phyloP scores from a whole-genome alignment of 352 stramenopile species.

The Globisporangium rhizosaccharum region DNA sequence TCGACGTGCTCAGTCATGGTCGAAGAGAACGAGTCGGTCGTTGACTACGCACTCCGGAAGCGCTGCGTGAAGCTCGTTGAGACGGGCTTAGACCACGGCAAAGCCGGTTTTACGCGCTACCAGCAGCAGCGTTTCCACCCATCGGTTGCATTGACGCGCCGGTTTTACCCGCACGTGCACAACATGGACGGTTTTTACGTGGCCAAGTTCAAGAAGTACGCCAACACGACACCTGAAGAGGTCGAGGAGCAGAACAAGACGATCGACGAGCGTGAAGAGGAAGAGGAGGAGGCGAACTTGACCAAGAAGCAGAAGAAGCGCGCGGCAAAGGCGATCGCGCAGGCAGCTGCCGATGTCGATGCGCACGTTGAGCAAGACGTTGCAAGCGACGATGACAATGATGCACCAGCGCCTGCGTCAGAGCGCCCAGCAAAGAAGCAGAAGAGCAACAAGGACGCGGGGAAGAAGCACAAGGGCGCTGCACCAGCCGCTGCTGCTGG shows the following conservation, averaged over 20 bases:
- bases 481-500: background rate
- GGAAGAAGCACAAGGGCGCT: slow-evolving; percentile 13
- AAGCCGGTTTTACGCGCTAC: slow-evolving; percentile 90
- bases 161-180: slow-evolving; percentile 99
- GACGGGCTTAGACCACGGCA: slow-evolving; percentile 96
- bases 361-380: slow-evolving; percentile 56
- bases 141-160: slow-evolving; percentile 90
- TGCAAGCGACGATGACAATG: slow-evolving; percentile 41
- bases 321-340: slow-evolving; percentile 62
- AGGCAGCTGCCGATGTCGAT: slow-evolving; percentile 68
- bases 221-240: slow-evolving; percentile 86
- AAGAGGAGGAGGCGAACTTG: slow-evolving; percentile 58
- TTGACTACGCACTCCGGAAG: slow-evolving; percentile 98
- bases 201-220: slow-evolving; percentile 99
- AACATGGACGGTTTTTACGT: slow-evolving; percentile 99
- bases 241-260: slow-evolving; percentile 79
- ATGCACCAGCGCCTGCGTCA: slow-evolving; percentile 20
- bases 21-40: slow-evolving; percentile 95
- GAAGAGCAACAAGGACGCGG: slow-evolving; percentile 26
- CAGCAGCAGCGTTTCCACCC: slow-evolving; percentile 98
- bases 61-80: slow-evolving; percentile 98
- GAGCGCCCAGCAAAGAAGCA: slow-evolving; percentile 39
- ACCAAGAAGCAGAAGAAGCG: slow-evolving; percentile 85
- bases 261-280: slow-evolving; percentile 60
- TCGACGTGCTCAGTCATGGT: slow-evolving; percentile 96